Evolutionary conservation across 164 flowering plant species (phyloP).

Genomic region (Sextonia rubra): DNA sequence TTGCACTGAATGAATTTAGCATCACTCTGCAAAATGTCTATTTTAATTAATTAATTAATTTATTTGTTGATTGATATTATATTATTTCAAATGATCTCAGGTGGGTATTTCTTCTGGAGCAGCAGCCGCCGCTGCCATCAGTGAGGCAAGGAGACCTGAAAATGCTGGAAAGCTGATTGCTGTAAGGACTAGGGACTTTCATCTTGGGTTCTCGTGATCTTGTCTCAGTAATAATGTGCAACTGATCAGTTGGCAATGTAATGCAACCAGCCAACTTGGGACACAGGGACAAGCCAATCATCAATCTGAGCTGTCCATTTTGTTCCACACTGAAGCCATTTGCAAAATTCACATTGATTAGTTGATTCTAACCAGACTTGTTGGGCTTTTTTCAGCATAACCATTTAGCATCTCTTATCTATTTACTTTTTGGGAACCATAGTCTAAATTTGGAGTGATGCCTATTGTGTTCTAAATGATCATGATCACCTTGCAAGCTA

Average conservation of each 20-base stretch:
- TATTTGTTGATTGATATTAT: background rate
- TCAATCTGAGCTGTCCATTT: background rate
- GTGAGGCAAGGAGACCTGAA: constrained; percentile 64
- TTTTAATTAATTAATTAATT: too few species aligned
- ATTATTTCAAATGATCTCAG: constrained; percentile 19
- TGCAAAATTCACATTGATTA: background rate
- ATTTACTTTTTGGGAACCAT: too few species aligned
- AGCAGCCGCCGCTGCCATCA: constrained; percentile 80
- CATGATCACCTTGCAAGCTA: too few species aligned
- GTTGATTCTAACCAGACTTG: background rate
- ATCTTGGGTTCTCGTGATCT: background rate
- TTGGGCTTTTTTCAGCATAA: background rate
- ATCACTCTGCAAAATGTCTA: too few species aligned
- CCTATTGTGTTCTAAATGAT: too few species aligned
- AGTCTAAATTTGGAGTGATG: too few species aligned
- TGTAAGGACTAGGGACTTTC: constrained; percentile 29
- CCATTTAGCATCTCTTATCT: background rate
- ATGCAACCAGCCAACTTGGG: background rate
- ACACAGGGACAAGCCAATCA: background rate
- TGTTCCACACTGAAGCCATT: background rate
- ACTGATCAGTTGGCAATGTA: too few species aligned
- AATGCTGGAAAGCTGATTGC: constrained; percentile 77
- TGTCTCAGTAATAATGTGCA: too few species aligned
- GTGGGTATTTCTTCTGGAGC: constrained; percentile 92
- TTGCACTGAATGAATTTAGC: too few species aligned